Conservation (phyloP, 31 red algal genomes). For the Asparagopsis taxiformis region DNA sequence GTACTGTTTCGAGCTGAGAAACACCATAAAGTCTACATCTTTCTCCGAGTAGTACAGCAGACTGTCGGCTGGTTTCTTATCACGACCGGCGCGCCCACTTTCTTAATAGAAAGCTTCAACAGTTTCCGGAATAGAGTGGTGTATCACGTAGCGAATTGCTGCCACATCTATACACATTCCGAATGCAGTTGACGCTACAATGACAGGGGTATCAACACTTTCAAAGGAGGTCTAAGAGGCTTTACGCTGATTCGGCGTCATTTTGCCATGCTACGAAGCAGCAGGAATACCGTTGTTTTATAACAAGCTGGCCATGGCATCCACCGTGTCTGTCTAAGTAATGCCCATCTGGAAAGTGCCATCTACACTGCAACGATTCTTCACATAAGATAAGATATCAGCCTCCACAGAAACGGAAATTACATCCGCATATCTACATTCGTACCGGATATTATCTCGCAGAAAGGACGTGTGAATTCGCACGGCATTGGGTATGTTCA, state of each 20-base stretch:
- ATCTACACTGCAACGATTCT: not conserved
- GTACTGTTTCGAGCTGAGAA: not conserved
- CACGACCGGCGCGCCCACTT: constrained; percentile 83
- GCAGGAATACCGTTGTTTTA: constrained; percentile 15
- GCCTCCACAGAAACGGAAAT: constrained; percentile 30
- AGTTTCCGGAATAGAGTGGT: constrained; percentile 69
- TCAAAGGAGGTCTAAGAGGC: constrained; percentile 36
- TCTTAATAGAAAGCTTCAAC: constrained; percentile 90
- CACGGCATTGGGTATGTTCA: constrained; percentile 34
- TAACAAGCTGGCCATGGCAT: constrained; percentile 22
- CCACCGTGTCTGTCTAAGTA: constrained; percentile 30
- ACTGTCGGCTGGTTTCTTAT: constrained; percentile 52
- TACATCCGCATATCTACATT: constrained; percentile 53
- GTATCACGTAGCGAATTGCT: constrained; percentile 76
- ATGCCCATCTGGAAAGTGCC: constrained; percentile 33
- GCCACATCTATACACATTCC: constrained; percentile 88
- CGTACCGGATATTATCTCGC: constrained; percentile 79
- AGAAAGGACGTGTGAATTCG: constrained; percentile 66
- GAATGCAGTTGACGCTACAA: constrained; percentile 82
- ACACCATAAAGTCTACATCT: constrained; percentile 38
- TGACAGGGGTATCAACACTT: constrained; percentile 39
- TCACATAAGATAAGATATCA: constrained; percentile 52
- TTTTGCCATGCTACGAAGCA: constrained; percentile 36
- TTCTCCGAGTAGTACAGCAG: constrained; percentile 52
- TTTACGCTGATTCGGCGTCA: constrained; percentile 24